These are phyloP conservation scores for Colletotrichum melonis DNA, from an alignment of 2,329 filamentous ascomycete species.

Conservation along the genomic window DNA sequence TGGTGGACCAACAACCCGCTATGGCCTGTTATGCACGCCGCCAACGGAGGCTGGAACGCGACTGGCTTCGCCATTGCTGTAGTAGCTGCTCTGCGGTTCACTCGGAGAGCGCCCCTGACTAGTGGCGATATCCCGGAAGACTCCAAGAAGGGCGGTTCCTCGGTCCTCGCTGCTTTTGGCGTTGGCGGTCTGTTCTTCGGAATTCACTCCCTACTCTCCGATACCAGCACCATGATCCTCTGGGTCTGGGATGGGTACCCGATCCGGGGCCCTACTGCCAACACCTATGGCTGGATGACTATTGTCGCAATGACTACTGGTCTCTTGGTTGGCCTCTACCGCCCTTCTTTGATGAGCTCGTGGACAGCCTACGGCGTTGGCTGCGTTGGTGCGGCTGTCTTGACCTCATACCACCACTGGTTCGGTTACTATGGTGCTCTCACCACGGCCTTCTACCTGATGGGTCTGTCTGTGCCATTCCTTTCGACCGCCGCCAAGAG, in stretches of 20 bases:
- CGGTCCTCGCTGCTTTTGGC: conserved; percentile 79
- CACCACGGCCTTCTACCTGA: conserved; percentile 80
- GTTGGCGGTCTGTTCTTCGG: conserved; percentile 88
- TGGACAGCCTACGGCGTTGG: conserved; percentile 85
- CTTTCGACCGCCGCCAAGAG: conserved; percentile 82
- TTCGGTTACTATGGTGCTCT: conserved; percentile 88
- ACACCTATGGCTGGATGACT: conserved; percentile 90
- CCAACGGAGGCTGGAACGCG: conserved; percentile 93
- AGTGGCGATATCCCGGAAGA: conserved; percentile 46
- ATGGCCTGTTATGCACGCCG: conserved; percentile 92
- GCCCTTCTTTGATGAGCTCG: conserved; percentile 76
- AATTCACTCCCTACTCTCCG: conserved; percentile 91
- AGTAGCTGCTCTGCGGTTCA: conserved; percentile 80
- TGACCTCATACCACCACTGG: conserved; percentile 87
- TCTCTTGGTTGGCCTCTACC: conserved; percentile 79
- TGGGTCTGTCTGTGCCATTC: conserved; percentile 81
- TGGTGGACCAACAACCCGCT: conserved; percentile 96
- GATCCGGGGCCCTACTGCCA: conserved; percentile 86
- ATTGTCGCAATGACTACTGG: conserved; percentile 89
- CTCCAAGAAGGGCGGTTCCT: conserved; percentile 69
- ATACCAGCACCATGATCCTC: conserved; percentile 98
- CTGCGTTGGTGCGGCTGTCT: conserved; percentile 80
- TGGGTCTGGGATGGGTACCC: conserved; percentile 99
- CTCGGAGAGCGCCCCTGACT: conserved; percentile 69
- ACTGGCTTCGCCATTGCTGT: conserved; percentile 81